These are phyloP conservation scores for Apocynum venetum DNA, from an alignment of 257 asterid species.

Conservation along the genomic window DNA sequence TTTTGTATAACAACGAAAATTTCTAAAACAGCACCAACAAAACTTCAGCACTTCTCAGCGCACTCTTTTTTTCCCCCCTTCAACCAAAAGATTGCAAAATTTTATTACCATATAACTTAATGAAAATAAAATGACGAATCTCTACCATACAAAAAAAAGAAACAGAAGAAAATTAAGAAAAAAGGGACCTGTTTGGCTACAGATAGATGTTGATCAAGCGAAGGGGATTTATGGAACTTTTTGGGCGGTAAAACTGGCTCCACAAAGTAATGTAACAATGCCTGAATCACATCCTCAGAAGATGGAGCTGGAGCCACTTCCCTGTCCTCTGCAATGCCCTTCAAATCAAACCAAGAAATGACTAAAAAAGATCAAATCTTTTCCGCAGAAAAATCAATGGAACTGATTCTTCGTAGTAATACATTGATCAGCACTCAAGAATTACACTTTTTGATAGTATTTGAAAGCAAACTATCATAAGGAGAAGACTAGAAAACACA, in stretches of 20 bases:
- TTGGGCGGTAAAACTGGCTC: slow-evolving; percentile 42
- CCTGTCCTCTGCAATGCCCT: not conserved
- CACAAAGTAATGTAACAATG: slow-evolving; percentile 42
- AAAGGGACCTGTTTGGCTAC: slow-evolving; percentile 61
- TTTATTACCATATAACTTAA: not conserved
- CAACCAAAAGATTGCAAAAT: not conserved
- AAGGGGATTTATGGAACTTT: slow-evolving; percentile 19
- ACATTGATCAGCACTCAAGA: not conserved
- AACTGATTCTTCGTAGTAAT: not conserved
- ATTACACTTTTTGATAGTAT: not conserved
- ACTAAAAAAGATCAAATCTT: not conserved
- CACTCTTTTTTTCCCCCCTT: not conserved
- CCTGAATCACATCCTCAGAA: slow-evolving; percentile 38
- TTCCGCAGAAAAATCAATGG: not conserved
- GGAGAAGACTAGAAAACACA: not conserved
- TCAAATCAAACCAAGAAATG: not conserved
- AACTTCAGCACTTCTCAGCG: not conserved
- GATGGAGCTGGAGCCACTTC: slow-evolving; percentile 4
- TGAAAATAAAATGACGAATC: not conserved
- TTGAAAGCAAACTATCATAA: not conserved
- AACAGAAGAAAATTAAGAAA: not conserved
- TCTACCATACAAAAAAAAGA: not conserved
- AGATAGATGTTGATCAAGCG: slow-evolving; percentile 29
- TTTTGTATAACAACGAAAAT: no score
- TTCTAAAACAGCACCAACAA: no score